phyloP scores from a whole-genome alignment of 2,329 filamentous ascomycete genomes.

The Cytospora piceae region DNA sequence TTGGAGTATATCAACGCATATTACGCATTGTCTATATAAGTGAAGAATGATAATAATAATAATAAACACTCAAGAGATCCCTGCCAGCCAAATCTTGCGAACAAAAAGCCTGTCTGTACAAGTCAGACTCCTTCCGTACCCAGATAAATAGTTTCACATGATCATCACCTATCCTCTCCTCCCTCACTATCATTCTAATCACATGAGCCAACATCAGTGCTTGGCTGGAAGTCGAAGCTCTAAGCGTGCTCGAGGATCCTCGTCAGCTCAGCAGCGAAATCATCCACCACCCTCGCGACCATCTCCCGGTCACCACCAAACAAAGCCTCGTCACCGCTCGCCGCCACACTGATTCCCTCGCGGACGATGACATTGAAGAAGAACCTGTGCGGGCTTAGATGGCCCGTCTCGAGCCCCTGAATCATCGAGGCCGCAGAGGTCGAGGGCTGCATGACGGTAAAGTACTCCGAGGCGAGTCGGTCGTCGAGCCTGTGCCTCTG shows the following conservation, averaged over 20 bases:
- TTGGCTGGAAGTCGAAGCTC: background rate
- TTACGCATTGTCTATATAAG: too few relatives aligned
- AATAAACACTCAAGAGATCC: too few relatives aligned
- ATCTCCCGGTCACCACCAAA: constrained; percentile 13
- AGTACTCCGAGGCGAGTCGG: constrained; percentile 30
- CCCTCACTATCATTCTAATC: background rate
- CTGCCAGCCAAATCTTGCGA: too few relatives aligned
- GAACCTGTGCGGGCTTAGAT: constrained; percentile 22
- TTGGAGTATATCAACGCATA: too few relatives aligned
- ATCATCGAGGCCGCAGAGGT: background rate
- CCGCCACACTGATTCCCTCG: constrained; percentile 21
- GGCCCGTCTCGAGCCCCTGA: constrained; percentile 22
- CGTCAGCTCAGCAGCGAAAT: constrained; percentile 17
- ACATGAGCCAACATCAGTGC: background rate
- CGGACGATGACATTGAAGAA: constrained; percentile 31
- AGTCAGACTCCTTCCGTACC: too few relatives aligned
- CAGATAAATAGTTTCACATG: too few relatives aligned
- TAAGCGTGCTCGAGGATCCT: constrained; percentile 13
- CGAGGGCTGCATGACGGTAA: constrained; percentile 25
- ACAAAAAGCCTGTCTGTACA: too few relatives aligned
- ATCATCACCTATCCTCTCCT: too few relatives aligned
- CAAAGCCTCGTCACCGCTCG: constrained; percentile 28
- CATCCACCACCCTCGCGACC: constrained; percentile 12
- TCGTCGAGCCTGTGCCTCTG: constrained; percentile 29
- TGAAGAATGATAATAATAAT: too few relatives aligned